Percentiles rank a stretch among this genome's conserved stretches.
Evolutionary conservation across 176 grass and related monocot species (phyloP).

Genomic region (Zizania latifolia): DNA sequence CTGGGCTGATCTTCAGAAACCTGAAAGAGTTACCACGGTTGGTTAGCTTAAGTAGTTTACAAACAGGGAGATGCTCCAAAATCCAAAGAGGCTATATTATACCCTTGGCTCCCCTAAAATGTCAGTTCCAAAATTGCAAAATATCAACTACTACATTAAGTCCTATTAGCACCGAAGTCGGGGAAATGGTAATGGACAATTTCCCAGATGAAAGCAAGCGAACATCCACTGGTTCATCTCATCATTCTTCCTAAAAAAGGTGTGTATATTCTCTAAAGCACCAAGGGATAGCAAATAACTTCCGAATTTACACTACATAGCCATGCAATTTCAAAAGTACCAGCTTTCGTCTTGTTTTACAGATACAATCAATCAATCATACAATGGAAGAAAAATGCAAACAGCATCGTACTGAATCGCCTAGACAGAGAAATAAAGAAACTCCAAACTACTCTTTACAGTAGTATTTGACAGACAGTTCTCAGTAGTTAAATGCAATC

Average conservation of each 20-base stretch:
- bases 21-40: constrained; percentile 23
- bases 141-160: neutral
- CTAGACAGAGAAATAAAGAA: neutral
- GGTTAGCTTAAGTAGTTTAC: neutral
- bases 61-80: neutral
- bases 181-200: neutral
- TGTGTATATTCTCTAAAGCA: neutral
- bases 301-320: neutral
- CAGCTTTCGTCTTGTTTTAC: neutral
- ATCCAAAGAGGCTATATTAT: neutral
- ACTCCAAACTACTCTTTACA: neutral
- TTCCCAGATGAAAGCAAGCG: neutral
- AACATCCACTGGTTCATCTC: neutral
- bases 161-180: too few relatives aligned
- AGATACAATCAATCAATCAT: too few relatives aligned
- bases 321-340: neutral
- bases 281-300: neutral
- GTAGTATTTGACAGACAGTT: neutral
- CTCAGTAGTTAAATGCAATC: neutral
- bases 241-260: neutral
- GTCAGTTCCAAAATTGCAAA: neutral
- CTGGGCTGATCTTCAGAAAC: constrained; percentile 79
- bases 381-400: neutral
- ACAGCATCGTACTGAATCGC: neutral
- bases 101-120: neutral